Evolutionary conservation across 768 basidiomycete species (phyloP).

Genomic region (Fomitopsis serialis): DNA sequence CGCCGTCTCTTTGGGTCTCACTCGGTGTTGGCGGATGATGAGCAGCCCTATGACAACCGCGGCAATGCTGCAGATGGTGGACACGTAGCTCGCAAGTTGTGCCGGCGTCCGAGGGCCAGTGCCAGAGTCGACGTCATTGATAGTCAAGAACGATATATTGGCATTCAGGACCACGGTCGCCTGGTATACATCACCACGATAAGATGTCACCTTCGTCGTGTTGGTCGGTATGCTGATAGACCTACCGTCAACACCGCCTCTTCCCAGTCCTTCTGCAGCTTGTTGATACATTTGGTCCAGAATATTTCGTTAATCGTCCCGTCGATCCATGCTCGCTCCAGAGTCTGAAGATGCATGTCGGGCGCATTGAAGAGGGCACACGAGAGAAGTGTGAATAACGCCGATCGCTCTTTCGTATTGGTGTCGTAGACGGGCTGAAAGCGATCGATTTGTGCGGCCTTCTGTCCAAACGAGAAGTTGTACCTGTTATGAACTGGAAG

Average conservation of each 20-base stretch:
- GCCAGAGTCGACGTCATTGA: constrained; percentile 22
- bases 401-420: constrained; percentile 4
- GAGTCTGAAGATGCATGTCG: constrained; percentile 16
- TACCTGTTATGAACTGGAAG: constrained; percentile 29
- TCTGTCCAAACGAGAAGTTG: constrained; percentile 42
- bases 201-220: neutral
- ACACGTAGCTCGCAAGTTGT: constrained; percentile 37
- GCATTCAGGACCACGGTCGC: constrained; percentile 29
- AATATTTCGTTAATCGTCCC: constrained; percentile 7
- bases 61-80: constrained; percentile 4
- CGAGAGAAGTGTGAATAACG: constrained; percentile 15
- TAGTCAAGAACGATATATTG: constrained; percentile 30
- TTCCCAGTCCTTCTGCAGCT: constrained; percentile 21
- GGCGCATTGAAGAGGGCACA: constrained; percentile 23
- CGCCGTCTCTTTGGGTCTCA: constrained; percentile 14
- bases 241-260: constrained; percentile 10
- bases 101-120: constrained; percentile 29
- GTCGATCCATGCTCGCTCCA: constrained; percentile 21
- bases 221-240: no score
- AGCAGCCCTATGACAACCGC: constrained; percentile 24
- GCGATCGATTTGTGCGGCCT: constrained; percentile 37
- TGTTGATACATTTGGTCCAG: constrained; percentile 19
- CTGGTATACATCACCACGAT: constrained; percentile 9
- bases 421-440: constrained; percentile 33
- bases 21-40: constrained; percentile 30